Base-by-base conservation (phyloP, 2,329 filamentous ascomycete genomes). In the Rosellinia necatrix region DNA sequence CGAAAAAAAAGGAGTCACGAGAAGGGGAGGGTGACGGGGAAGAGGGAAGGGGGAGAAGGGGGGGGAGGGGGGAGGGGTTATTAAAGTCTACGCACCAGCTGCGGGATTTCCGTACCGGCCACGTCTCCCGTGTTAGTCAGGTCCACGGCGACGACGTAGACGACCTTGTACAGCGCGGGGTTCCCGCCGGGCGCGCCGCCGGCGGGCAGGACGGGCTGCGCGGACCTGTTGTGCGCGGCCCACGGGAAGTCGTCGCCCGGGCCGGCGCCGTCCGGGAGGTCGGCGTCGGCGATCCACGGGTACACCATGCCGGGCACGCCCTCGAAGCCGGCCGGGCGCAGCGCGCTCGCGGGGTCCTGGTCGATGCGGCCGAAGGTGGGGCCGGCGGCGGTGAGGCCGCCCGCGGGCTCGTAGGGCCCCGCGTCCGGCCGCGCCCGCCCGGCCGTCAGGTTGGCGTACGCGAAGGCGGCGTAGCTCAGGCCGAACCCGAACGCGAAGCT, bases 401-500 rank as follows among this genome's bases (percentile, higher is more conserved):
- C 76, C 0, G 84, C 83, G 0, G 88, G 81, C 6, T 59, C 63
- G 74, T 89, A 90, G 0, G 76, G 67, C 10, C 69, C 71, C 1
- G 76, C 76, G 17, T 76, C 66, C 44, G 75, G 72, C 54, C 78
- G 78, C 44, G 75, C 72, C 54, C 78, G 78, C 59, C 73, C 64
- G 15, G 90, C 74, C 9, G 76, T 71, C 34, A 93, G 73, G 70
- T 88, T 77, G n/a, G 86, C 84, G 76, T 91, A 91, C 49, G 81
- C 72, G 68, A 94, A 92, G 5, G 80, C 89, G 0, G 89, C 91
- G 80, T 93, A 96, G n/a, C 84, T 89, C 4, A 96, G 78, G 49
- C 91, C 91, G 66, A 82, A 89, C 6, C 90, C 91, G 64, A 94
- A 94, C 69, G 91, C 89, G 74, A 87, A 94, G 61, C 89, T 83